Percentiles rank a stretch among this genome's conserved stretches.
Conservation (phyloP, 2,329 filamentous ascomycete genomes). For the Alternaria dauci region DNA sequence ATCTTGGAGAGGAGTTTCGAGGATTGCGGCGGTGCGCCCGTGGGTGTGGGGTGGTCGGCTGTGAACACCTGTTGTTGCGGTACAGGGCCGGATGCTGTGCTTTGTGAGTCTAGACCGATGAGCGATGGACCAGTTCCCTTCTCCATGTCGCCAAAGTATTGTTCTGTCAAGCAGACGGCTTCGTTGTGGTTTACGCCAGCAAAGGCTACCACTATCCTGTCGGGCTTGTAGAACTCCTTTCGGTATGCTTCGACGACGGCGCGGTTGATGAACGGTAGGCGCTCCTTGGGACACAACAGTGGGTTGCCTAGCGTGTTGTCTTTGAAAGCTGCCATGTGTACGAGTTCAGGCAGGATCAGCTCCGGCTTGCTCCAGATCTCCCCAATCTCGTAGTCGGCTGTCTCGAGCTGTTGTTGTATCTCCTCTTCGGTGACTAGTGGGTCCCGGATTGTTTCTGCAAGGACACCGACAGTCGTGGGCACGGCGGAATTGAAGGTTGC, state of each 20-base stretch:
- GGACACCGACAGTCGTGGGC: conserved; percentile 78
- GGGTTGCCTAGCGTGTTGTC: conserved; percentile 97
- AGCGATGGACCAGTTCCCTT: conserved; percentile 57
- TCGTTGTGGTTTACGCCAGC: conserved; percentile 85
- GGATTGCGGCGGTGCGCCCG: conserved; percentile 58
- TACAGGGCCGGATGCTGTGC: conserved; percentile 21
- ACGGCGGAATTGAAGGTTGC: conserved; percentile 97
- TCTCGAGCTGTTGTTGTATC: conserved; percentile 84
- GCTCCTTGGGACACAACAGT: conserved; percentile 85
- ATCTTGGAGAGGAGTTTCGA: conserved; percentile 80
- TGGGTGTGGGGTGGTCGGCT: conserved; percentile 46
- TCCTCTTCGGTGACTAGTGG: conserved; percentile 86
- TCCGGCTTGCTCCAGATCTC: conserved; percentile 99
- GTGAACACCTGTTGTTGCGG: conserved; percentile 58
- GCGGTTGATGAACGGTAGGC: conserved; percentile 77
- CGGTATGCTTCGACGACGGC: conserved; percentile 80
- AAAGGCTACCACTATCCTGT: conserved; percentile 93
- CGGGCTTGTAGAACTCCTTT: conserved; percentile 83
- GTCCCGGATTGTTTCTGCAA: conserved; percentile 93
- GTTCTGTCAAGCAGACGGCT: conserved; percentile 79
- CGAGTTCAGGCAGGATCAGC: conserved; percentile 90
- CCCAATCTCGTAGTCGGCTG: conserved; percentile 91
- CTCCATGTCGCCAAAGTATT: conserved; percentile 93
- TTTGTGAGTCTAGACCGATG: conserved; percentile 40
- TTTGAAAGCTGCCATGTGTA: conserved; percentile 95